These are phyloP conservation scores for Pezicula neosporulosa DNA, from an alignment of 2,329 filamentous ascomycete genomes.

Conservation along the genomic window DNA sequence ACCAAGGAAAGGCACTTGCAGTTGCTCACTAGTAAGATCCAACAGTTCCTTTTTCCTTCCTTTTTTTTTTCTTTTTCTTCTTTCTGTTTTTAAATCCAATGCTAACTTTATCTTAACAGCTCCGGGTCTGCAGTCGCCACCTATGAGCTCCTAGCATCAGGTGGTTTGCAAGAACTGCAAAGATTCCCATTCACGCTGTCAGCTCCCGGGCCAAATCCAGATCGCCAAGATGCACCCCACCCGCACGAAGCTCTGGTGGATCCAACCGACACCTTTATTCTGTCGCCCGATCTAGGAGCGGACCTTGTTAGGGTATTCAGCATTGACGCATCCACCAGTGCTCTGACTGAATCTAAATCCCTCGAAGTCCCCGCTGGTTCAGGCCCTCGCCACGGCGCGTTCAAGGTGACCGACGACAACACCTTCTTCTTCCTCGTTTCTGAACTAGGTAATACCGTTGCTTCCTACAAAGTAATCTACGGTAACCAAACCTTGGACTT, in stretches of 20 bases:
- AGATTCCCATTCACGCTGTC: slow-evolving; percentile 36
- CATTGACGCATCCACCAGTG: slow-evolving; percentile 32
- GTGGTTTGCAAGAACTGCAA: slow-evolving; percentile 27
- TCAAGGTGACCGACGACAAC: slow-evolving; percentile 28
- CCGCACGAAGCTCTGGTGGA: slow-evolving; percentile 51
- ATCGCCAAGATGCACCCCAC: slow-evolving; percentile 42
- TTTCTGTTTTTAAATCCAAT: too few species aligned
- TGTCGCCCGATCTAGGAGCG: slow-evolving; percentile 50
- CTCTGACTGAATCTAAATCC: slow-evolving; percentile 34
- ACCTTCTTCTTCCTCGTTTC: slow-evolving; percentile 39
- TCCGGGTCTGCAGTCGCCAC: slow-evolving; percentile 16
- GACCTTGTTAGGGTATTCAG: slow-evolving; percentile 46
- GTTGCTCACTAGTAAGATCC: slow-evolving; percentile 30
- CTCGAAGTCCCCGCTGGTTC: slow-evolving; percentile 34
- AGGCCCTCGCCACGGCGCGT: slow-evolving; percentile 52
- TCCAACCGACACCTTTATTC: slow-evolving; percentile 44
- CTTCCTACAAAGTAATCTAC: slow-evolving; percentile 55
- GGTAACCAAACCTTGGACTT: slow-evolving; percentile 39
- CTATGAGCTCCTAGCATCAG: slow-evolving; percentile 34
- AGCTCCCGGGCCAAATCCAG: slow-evolving; percentile 30
- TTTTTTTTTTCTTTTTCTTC: too few species aligned
- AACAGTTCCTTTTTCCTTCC: slow-evolving; percentile 10
- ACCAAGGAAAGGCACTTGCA: slow-evolving; percentile 33
- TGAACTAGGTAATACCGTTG: slow-evolving; percentile 42
- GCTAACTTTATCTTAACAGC: slow-evolving; percentile 8